Evolutionary conservation across 768 basidiomycete species (phyloP), one percentile per base, ranked within the genome.

Genomic region (Butyriboletus loyo): DNA sequence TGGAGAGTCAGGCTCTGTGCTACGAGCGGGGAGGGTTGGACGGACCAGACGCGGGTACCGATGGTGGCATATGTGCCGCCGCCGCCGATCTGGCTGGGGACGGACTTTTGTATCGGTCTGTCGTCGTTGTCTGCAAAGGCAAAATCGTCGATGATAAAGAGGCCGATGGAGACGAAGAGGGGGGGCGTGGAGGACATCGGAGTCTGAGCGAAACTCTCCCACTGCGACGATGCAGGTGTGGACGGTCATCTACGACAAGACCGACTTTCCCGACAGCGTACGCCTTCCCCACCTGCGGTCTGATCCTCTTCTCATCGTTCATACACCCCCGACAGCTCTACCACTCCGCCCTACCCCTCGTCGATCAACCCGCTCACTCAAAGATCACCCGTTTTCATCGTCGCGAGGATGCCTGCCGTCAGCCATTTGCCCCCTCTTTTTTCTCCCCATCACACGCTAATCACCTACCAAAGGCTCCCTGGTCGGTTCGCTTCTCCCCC

Each of bases 61-160:
- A 96, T 77, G 37, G 77, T 73, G 47, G 89, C 88, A 68, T 89
- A 90, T 0, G 87, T 90, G 3, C 93, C 93, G 1, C 90, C 94
- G 0, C 93, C 93, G 24, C 93, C 93, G 57, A 95, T 92, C 84
- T 93, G 44, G 35, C 11, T 14, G 0, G 25, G 46, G 24, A 27
- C 8, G 11, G 46, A 36, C 8, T 34, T 24, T 46, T 34, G 45
- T 24, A 34, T 8, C 22, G 45, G 25, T 36, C 31, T 66, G 83
- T 77, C 87, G 81, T 86, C 81, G 35, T 4, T 8, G 46, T 36
- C 45, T 46, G 45, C 45, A 46, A 34, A 36, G 43, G 72, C 61
- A 62, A 83, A 87, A 4, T 86, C 78, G 68, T 97, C 93, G 60
- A 95, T 80, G 62, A 97, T 94, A 73, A 95, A 95, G 82, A 93